phyloP scores from a whole-genome alignment of 805 yeast genomes.

The Blastobotrys peoriensis region DNA sequence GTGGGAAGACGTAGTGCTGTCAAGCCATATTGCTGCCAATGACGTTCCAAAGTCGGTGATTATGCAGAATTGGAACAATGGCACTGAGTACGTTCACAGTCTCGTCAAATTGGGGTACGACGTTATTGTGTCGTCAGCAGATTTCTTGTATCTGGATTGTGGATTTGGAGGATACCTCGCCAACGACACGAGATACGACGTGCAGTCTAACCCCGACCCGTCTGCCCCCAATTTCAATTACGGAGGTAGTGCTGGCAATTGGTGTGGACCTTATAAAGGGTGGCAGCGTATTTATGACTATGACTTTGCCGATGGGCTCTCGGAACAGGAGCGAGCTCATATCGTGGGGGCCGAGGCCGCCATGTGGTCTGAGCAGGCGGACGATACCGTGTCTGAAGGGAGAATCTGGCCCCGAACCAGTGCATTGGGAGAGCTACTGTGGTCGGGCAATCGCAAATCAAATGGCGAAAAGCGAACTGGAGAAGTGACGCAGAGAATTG shows the following conservation, averaged over 20 bases:
- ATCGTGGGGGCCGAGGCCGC: conserved; percentile 35
- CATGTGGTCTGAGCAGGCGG: conserved; percentile 34
- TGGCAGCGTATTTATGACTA: conserved; percentile 35
- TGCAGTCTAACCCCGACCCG: conserved; percentile 19
- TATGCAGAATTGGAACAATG: conserved; percentile 33
- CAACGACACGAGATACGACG: conserved; percentile 31
- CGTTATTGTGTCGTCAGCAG: conserved; percentile 32
- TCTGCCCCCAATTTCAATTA: conserved; percentile 25
- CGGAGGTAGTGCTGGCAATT: conserved; percentile 29
- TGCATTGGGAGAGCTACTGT: conserved; percentile 34
- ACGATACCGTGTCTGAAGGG: conserved; percentile 25
- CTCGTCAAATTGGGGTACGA: conserved; percentile 33
- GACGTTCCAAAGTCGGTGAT: conserved; percentile 30
- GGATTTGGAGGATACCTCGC: conserved; percentile 35
- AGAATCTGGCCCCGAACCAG: conserved; percentile 36
- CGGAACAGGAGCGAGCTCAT: conserved; percentile 24
- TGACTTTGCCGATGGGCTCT: conserved; percentile 29
- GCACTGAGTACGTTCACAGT: conserved; percentile 20
- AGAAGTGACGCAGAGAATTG: conserved; percentile 32
- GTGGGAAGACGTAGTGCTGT: conserved; percentile 37
- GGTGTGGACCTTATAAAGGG: conserved; percentile 37
- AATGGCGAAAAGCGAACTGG: conserved; percentile 30
- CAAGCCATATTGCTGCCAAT: conserved; percentile 23
- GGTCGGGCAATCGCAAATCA: conserved; percentile 33
- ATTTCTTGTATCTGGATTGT: conserved; percentile 37